Evolutionary conservation across 2,329 filamentous ascomycete genomes (phyloP), one percentile per base, ranked within the genome.

Genomic region (Pseudogymnoascus sp.): DNA sequence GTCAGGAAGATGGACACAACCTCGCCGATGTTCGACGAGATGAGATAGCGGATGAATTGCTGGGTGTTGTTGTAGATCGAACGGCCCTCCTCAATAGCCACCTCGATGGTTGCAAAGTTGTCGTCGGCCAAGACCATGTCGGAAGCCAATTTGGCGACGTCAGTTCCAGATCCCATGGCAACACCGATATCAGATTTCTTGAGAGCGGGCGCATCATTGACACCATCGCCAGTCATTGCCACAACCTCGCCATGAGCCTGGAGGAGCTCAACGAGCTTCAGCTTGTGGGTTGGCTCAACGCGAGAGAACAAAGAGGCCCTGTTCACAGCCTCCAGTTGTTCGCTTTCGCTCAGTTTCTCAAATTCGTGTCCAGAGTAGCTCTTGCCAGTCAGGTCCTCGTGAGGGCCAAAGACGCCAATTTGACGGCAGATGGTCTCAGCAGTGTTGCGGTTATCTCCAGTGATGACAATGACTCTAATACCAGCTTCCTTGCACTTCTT

Each of bases 41-140:
- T 99, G 66, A 99, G 84, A 76, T 99, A 99, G 60, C 96, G 91
- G 78, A 99, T 99, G 78, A 99, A 99, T 76, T 99, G 95, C 75
- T 99, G 95, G 5, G 95, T 99, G 82, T 99, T 99, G 87, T 95
- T 97, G 84, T 97, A 99, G 78, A 99, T 99, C 67, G 93, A 93
- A 67, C 95, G 89, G 62, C 95, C 95, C 78, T 99, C 95, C 75
- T 99, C 95, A 67, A 99, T 93, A 60, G 95, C 95, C 63, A 91
- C 83, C 75, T 96, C 91, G 69, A 99, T 99, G 3, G 95, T 99
- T 66, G 95, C 95, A 76, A 99, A 99, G 81, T 99, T 99, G 79
- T 97, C 92, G 78, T 99, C 96, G 26, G 93, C 91, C 61, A 99
- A 87, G 61, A 99, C 93, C 95, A 99, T 99, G 75, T 99, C 95